A percentile compares a stretch with the other conserved stretches of the same genome.
Evolutionary conservation across 352 stramenopile species (phyloP).

Genomic region (Globisporangium perplexum): DNA sequence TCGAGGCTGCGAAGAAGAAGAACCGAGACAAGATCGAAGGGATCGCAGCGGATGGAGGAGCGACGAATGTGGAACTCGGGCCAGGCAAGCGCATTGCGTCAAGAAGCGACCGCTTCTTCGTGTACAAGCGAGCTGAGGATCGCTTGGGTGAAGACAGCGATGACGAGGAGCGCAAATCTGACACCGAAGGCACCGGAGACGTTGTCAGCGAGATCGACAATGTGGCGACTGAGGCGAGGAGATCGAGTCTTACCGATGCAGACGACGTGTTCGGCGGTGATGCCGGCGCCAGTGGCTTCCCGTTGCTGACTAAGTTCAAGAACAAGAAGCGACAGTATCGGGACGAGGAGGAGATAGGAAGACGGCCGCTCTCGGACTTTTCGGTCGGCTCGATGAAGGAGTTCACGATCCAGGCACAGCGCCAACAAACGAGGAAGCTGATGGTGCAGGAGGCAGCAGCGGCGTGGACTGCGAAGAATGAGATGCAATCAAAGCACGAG

Average conservation of each 20-base stretch:
- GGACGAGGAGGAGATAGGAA: slow-evolving; percentile 12
- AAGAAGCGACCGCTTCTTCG: slow-evolving; percentile 63
- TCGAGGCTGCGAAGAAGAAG: slow-evolving; percentile 59
- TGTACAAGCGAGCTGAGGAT: slow-evolving; percentile 46
- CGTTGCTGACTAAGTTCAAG: slow-evolving; percentile 1
- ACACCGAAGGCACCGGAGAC: background rate
- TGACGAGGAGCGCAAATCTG: slow-evolving; percentile 7
- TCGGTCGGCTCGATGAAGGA: slow-evolving; percentile 19
- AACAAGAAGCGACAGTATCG: slow-evolving; percentile 12
- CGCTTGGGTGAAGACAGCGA: slow-evolving; percentile 5
- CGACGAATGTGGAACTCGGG: slow-evolving; percentile 5
- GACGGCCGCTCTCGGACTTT: slow-evolving; percentile 27
- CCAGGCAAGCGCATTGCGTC: slow-evolving; percentile 80
- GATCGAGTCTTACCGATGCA: background rate
- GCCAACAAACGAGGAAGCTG: slow-evolving; percentile 19
- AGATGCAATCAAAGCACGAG: slow-evolving; percentile 34
- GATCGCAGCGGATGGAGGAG: background rate
- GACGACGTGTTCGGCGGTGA: slow-evolving; percentile 1
- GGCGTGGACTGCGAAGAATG: slow-evolving; percentile 31
- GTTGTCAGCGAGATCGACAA: slow-evolving; percentile 1
- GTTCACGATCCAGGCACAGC: slow-evolving; percentile 20
- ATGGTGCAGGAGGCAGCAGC: slow-evolving; percentile 23
- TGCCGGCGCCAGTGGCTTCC: slow-evolving; percentile 9
- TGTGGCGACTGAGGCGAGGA: background rate
- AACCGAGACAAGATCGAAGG: slow-evolving; percentile 43